phyloP scores from a whole-genome alignment of 352 stramenopile genomes.

The Phytophthora tubulina region DNA sequence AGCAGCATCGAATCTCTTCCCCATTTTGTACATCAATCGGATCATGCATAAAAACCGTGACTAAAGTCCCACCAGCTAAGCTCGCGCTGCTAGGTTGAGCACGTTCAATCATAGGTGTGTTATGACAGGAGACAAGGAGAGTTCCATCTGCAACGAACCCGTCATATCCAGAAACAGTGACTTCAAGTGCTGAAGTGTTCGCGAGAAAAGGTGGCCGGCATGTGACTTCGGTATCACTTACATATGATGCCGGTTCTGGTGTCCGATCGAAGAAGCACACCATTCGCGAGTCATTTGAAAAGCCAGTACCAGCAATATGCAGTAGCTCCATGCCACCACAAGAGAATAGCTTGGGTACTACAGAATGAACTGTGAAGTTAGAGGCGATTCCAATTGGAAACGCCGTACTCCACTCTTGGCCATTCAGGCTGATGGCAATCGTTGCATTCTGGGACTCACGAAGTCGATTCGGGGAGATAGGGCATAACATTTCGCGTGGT shows the following conservation, averaged over 20 bases:
- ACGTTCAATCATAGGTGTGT: constrained; percentile 28
- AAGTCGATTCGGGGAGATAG: constrained; percentile 12
- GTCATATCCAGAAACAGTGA: constrained; percentile 48
- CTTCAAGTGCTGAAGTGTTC: constrained; percentile 17
- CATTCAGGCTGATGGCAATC: constrained; percentile 56
- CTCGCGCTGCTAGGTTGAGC: constrained; percentile 33
- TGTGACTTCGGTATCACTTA: constrained; percentile 41
- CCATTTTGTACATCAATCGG: constrained; percentile 10
- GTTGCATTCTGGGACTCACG: background rate
- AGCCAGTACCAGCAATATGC: constrained; percentile 45
- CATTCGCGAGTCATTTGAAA: constrained; percentile 39
- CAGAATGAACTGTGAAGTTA: constrained; percentile 33
- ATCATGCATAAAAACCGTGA: constrained; percentile 33
- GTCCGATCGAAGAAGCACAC: constrained; percentile 52
- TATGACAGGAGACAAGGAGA: constrained; percentile 26
- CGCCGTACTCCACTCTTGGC: constrained; percentile 52
- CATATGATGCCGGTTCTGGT: constrained; percentile 37
- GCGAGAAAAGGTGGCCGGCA: constrained; percentile 43
- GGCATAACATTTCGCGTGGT: constrained; percentile 41
- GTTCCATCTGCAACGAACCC: constrained; percentile 35
- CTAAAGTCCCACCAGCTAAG: constrained; percentile 19
- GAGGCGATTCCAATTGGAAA: constrained; percentile 25
- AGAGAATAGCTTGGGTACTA: constrained; percentile 34
- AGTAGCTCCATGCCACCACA: constrained; percentile 34
- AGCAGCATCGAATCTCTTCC: constrained; percentile 46